Conservation (phyloP, 2,329 filamentous ascomycete species). For the Clarireedia hainanense region DNA sequence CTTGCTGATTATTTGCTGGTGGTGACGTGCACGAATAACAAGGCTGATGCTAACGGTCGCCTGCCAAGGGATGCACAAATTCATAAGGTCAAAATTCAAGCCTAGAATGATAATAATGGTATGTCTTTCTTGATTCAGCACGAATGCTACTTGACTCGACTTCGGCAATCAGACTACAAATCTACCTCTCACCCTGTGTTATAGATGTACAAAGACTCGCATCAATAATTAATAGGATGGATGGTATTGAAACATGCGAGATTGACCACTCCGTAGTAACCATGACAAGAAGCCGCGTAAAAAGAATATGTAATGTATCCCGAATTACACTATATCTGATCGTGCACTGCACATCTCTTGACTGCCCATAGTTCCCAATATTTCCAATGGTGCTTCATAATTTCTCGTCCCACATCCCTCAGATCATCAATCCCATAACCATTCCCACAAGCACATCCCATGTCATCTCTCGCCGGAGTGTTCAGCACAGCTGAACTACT, state of each 20-base stretch:
- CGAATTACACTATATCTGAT: not conserved
- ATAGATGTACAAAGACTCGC: too few species aligned
- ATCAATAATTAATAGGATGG: too few species aligned
- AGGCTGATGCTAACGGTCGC: not conserved
- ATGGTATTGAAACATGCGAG: too few species aligned
- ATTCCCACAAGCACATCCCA: slow-evolving; percentile 6
- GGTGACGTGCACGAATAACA: not conserved
- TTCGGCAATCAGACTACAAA: too few species aligned
- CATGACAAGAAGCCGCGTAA: too few species aligned
- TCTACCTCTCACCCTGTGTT: too few species aligned
- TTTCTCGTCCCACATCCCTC: not conserved
- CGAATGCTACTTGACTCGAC: too few species aligned
- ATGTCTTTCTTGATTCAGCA: too few species aligned
- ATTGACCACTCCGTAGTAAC: not conserved
- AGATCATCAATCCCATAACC: slow-evolving; percentile 2
- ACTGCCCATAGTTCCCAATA: slow-evolving; percentile 10
- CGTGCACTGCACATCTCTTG: slow-evolving; percentile 7
- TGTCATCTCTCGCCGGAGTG: not conserved
- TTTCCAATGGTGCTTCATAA: slow-evolving; percentile 8
- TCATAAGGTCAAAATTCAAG: too few species aligned
- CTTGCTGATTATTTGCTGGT: not conserved
- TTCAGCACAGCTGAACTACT: slow-evolving; percentile 4
- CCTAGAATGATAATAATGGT: too few species aligned
- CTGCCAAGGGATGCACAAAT: too few species aligned
- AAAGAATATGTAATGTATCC: not conserved